These are phyloP conservation scores for Taphrina sp. DNA, from an alignment of 1,139 yeast species.

Conservation along the genomic window DNA sequence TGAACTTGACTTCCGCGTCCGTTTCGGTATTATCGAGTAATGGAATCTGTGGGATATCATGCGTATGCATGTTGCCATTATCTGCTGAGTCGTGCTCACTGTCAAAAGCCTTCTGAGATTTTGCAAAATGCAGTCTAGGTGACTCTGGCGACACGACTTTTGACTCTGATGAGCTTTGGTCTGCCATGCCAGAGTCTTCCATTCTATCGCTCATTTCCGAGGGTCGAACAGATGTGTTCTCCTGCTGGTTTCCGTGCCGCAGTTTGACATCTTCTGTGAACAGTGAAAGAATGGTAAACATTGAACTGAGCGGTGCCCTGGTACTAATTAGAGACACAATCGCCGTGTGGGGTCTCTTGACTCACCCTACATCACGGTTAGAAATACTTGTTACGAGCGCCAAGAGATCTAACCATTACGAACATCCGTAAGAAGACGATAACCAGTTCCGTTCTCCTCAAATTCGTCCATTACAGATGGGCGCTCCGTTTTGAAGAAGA, in stretches of 20 bases:
- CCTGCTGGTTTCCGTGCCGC: slow-evolving; percentile 9
- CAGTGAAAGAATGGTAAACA: slow-evolving; percentile 73
- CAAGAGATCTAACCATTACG: slow-evolving; percentile 82
- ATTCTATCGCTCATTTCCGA: background rate
- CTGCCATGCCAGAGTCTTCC: background rate
- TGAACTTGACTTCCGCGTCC: background rate
- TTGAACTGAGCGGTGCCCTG: slow-evolving; percentile 67
- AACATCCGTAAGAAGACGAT: slow-evolving; percentile 77
- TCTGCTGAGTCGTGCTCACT: background rate
- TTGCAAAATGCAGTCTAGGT: slow-evolving; percentile 4
- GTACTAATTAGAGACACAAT: background rate
- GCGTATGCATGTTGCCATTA: background rate
- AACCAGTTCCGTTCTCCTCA: slow-evolving; percentile 54
- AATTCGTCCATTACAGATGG: slow-evolving; percentile 47
- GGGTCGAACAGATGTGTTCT: background rate
- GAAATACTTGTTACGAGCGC: too few species aligned
- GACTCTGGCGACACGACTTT: slow-evolving; percentile 3
- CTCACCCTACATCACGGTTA: too few species aligned
- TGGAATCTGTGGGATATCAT: slow-evolving; percentile 24
- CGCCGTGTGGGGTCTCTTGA: too few species aligned
- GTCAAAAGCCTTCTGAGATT: background rate
- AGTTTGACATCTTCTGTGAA: slow-evolving; percentile 51
- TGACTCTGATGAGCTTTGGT: background rate
- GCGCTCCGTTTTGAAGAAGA: slow-evolving; percentile 59
- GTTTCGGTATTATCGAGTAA: slow-evolving; percentile 3